Percentiles rank a stretch among this genome's conserved stretches.
Evolutionary conservation across 2,329 filamentous ascomycete genomes (phyloP).

Genomic region (Hymenoscyphus infarciens): DNA sequence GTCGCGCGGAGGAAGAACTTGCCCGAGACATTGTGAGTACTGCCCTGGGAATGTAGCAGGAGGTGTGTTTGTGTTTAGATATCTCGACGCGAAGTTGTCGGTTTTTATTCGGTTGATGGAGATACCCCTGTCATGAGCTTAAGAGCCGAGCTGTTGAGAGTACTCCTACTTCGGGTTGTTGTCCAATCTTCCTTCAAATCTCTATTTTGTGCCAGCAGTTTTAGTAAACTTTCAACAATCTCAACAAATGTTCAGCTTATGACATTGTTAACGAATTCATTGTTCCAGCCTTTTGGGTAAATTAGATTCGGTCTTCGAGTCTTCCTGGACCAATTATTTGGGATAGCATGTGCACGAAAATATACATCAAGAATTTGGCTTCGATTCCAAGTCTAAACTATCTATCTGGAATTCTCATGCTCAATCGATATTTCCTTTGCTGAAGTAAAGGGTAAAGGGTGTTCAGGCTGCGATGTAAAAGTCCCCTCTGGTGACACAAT

Average conservation of each 20-base stretch:
- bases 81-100: conserved; percentile 1
- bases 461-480: not conserved
- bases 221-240: not conserved
- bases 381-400: too few relatives aligned
- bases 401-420: too few relatives aligned
- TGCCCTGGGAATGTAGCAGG: not conserved
- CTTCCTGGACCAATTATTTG: too few relatives aligned
- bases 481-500: not conserved
- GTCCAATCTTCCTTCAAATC: not conserved
- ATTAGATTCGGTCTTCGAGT: too few relatives aligned
- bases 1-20: conserved; percentile 43
- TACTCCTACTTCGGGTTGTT: too few relatives aligned
- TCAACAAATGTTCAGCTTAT: too few relatives aligned
- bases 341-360: too few relatives aligned
- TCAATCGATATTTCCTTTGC: too few relatives aligned
- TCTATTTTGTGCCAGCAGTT: not conserved
- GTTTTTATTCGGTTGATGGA: not conserved
- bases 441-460: too few relatives aligned
- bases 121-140: not conserved
- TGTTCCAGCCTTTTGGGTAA: too few relatives aligned
- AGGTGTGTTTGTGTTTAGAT: not conserved
- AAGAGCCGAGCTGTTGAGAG: not conserved
- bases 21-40: conserved; percentile 28
- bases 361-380: too few relatives aligned
- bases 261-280: too few relatives aligned